Conservation (phyloP, 2,329 filamentous ascomycete species). For the Cladophialophora exuberans region DNA sequence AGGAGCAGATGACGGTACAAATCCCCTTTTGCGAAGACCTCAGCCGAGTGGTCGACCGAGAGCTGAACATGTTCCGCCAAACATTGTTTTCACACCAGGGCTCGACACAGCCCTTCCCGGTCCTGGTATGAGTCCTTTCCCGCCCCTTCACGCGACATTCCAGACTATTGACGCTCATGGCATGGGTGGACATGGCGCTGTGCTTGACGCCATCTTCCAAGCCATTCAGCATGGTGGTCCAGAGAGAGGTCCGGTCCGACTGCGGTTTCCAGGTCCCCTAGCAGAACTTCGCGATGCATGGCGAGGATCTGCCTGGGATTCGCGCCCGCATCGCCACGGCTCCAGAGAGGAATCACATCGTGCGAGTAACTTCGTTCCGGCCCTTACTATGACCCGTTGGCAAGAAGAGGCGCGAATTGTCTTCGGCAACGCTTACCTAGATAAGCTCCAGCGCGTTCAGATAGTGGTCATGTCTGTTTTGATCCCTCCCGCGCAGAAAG, state of each 20-base stretch:
- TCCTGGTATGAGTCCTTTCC: conserved; percentile 11
- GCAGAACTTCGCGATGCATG: conserved; percentile 26
- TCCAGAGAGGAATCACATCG: conserved; percentile 59
- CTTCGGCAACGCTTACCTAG: conserved; percentile 69
- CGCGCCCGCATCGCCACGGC: conserved; percentile 53
- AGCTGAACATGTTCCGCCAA: conserved; percentile 39
- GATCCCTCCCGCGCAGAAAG: conserved; percentile 81
- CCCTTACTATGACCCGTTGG: conserved; percentile 77
- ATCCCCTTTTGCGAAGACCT: conserved; percentile 78
- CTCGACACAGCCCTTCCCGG: conserved; percentile 12
- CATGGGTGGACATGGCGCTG: conserved; percentile 37
- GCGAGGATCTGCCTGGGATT: conserved; percentile 49
- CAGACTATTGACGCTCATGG: conserved; percentile 19
- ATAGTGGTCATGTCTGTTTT: conserved; percentile 72
- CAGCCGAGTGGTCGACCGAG: conserved; percentile 33
- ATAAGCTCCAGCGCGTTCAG: conserved; percentile 70
- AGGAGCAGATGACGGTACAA: conserved; percentile 76
- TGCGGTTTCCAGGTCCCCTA: conserved; percentile 46
- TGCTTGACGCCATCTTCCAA: conserved; percentile 57
- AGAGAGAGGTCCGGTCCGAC: conserved; percentile 54
- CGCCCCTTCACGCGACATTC: conserved; percentile 21
- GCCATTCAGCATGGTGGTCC: conserved; percentile 54
- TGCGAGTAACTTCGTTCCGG: conserved; percentile 73
- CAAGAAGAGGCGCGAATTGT: conserved; percentile 87
- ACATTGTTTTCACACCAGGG: conserved; percentile 17